Percentiles rank a stretch among this genome's conserved stretches.
Conservation (phyloP, 2,329 filamentous ascomycete species). For the Corniculantispora saksenae region DNA sequence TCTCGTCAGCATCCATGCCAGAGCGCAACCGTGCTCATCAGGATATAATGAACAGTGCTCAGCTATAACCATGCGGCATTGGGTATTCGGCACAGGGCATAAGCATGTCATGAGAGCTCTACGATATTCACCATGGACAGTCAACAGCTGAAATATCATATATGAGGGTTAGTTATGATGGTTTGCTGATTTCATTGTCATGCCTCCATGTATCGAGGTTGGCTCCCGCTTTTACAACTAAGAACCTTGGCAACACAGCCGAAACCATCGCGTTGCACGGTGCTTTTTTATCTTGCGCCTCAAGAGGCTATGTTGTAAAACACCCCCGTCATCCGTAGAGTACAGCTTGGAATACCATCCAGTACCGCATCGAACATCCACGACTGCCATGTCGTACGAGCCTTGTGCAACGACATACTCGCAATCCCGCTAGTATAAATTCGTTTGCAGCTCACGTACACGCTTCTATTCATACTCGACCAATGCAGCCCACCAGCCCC, state of each 20-base stretch:
- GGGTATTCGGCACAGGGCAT: neutral
- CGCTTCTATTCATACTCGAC: neutral
- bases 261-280: neutral
- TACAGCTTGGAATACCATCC: neutral
- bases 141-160: neutral
- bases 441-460: neutral
- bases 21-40: neutral
- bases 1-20: neutral
- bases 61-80: neutral
- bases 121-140: neutral
- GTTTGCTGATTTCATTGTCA: neutral
- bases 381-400: neutral
- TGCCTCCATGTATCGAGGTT: neutral
- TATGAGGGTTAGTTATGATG: neutral
- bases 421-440: conserved; percentile 1
- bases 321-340: neutral
- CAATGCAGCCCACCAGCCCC: neutral
- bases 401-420: neutral
- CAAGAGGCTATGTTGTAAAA: neutral
- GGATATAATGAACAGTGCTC: neutral
- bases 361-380: conserved; percentile 2
- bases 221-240: neutral
- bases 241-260: neutral
- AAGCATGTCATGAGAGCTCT: neutral
- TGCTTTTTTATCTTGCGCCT: neutral